phyloP scores from a whole-genome alignment of 2,329 filamentous ascomycete genomes.

The Chaetomium globosum region DNA sequence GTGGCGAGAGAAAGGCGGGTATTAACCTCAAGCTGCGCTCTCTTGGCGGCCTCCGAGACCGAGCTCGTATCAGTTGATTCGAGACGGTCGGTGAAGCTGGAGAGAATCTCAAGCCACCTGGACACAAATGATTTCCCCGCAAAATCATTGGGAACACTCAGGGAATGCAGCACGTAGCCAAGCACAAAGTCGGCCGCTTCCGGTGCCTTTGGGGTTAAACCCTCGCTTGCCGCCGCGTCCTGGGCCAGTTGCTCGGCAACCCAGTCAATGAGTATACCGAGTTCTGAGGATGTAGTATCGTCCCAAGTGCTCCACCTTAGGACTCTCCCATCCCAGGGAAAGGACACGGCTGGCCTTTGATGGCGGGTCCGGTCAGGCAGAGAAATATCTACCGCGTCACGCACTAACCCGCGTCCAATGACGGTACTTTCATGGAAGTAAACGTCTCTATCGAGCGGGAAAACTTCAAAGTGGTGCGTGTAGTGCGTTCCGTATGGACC shows the following conservation, averaged over 20 bases:
- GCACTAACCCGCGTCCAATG: constrained; percentile 57
- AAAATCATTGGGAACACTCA: constrained; percentile 46
- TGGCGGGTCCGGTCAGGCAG: constrained; percentile 40
- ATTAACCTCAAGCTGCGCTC: constrained; percentile 42
- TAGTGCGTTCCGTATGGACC: constrained; percentile 64
- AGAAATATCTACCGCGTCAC: constrained; percentile 43
- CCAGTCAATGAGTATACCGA: constrained; percentile 64
- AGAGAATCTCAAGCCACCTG: constrained; percentile 49
- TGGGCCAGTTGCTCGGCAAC: constrained; percentile 50
- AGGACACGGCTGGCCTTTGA: constrained; percentile 44
- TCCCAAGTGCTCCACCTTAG: constrained; percentile 62
- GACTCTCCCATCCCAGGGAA: constrained; percentile 52
- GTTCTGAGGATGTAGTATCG: constrained; percentile 60
- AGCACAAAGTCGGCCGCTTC: constrained; percentile 51
- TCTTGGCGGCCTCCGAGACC: constrained; percentile 4
- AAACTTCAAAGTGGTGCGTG: constrained; percentile 64
- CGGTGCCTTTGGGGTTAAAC: constrained; percentile 28
- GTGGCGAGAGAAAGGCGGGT: constrained; percentile 45
- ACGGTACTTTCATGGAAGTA: constrained; percentile 64
- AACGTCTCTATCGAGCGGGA: constrained; percentile 57
- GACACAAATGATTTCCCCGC: constrained; percentile 48
- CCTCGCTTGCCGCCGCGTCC: constrained; percentile 11
- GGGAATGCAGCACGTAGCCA: constrained; percentile 50
- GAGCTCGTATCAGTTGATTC: constrained; percentile 33
- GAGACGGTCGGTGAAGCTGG: constrained; percentile 46